Percentiles rank a stretch among this genome's conserved stretches.
Conservation (phyloP, 257 asterid genomes). For the Jacaranda mimosifolia region DNA sequence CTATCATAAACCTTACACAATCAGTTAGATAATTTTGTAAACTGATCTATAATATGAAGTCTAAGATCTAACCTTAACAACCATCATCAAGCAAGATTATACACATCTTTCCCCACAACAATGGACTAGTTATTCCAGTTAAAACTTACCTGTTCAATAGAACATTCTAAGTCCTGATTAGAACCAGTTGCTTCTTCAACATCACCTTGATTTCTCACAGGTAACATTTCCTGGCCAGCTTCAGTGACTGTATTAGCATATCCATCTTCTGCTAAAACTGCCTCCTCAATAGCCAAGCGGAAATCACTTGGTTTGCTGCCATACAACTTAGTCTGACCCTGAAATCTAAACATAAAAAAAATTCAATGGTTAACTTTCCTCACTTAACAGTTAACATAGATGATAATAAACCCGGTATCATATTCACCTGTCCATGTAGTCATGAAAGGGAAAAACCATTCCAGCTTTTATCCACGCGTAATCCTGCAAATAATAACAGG, state of each 20-base stretch:
- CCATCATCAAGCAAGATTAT: conserved; percentile 34
- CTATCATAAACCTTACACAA: too few relatives aligned
- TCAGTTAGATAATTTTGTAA: neutral
- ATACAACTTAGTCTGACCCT: conserved; percentile 88
- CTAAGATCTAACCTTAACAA: neutral
- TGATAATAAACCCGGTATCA: conserved; percentile 20
- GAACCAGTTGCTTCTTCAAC: conserved; percentile 82
- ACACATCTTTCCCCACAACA: conserved; percentile 8
- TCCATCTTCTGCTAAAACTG: conserved; percentile 70
- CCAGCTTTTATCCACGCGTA: conserved; percentile 97
- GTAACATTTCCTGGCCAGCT: conserved; percentile 50
- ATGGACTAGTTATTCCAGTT: conserved; percentile 6
- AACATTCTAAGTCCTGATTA: conserved; percentile 71
- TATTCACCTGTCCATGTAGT: conserved; percentile 80
- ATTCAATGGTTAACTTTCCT: conserved; percentile 19
- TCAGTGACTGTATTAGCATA: conserved; percentile 43
- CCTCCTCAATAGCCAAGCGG: conserved; percentile 86
- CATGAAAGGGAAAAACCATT: conserved; percentile 86
- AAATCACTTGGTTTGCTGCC: conserved; percentile 92
- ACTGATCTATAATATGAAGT: neutral
- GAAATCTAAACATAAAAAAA: conserved; percentile 66
- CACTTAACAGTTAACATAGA: conserved; percentile 1
- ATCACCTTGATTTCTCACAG: conserved; percentile 47
- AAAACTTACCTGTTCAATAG: conserved; percentile 69
- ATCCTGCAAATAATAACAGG: conserved; percentile 61